A percentile compares a stretch with the other conserved stretches of the same genome.
Evolutionary conservation across 176 grass and related monocot genomes (phyloP).

Genomic region (Avena insularis): DNA sequence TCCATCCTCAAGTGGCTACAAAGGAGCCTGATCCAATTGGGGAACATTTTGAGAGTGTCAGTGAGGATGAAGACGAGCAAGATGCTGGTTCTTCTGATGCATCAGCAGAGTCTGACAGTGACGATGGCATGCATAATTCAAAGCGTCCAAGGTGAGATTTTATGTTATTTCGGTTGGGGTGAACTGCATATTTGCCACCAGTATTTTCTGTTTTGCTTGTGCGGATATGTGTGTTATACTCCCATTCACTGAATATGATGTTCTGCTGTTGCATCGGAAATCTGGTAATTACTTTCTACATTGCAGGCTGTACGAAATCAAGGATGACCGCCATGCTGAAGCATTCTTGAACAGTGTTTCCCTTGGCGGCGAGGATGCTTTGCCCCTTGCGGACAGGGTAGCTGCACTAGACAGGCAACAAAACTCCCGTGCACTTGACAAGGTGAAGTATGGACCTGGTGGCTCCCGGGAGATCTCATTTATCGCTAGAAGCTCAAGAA

Average conservation of each 20-base stretch:
- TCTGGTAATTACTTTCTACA: conserved; percentile 24
- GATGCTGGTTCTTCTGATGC: conserved; percentile 42
- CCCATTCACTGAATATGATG: neutral
- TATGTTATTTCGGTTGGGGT: conserved; percentile 1
- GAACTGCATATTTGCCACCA: neutral
- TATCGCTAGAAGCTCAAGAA: conserved; percentile 57
- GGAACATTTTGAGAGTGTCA: conserved; percentile 80
- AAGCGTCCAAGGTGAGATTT: conserved; percentile 71
- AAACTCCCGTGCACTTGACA: conserved; percentile 28
- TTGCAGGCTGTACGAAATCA: conserved; percentile 90
- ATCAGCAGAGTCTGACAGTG: conserved; percentile 53
- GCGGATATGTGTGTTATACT: neutral
- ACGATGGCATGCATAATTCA: conserved; percentile 52
- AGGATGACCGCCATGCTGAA: conserved; percentile 87
- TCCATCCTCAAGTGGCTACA: conserved; percentile 67
- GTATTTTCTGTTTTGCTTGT: neutral
- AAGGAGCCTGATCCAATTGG: conserved; percentile 58
- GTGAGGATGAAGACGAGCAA: conserved; percentile 64
- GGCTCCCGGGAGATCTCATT: conserved; percentile 79
- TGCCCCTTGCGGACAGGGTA: conserved; percentile 67
- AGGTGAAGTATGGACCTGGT: conserved; percentile 78
- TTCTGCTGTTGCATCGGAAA: conserved; percentile 6
- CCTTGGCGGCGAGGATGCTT: conserved; percentile 68
- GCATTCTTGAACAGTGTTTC: conserved; percentile 74
- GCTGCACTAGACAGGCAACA: conserved; percentile 53